Conservation (phyloP, 2,329 filamentous ascomycete species). For the Trichoderma lentiforme region DNA sequence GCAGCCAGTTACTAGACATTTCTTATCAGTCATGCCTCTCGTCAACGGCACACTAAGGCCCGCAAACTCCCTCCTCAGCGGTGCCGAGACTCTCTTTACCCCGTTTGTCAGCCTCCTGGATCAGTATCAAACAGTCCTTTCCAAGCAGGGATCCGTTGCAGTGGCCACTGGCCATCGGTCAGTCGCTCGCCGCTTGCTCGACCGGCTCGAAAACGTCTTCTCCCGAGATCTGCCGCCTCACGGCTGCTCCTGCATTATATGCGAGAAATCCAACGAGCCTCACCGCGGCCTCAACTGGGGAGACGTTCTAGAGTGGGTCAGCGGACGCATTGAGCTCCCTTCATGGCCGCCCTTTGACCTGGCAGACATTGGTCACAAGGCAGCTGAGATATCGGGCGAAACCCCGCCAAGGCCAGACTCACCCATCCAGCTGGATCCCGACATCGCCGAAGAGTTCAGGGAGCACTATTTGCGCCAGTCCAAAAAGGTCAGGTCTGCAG, state of each 20-base stretch:
- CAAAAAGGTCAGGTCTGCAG: conserved; percentile 85
- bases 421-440: conserved; percentile 77
- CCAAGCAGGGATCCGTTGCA: conserved; percentile 82
- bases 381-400: conserved; percentile 60
- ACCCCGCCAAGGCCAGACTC: conserved; percentile 55
- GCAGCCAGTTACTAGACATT: conserved; percentile 66
- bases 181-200: conserved; percentile 83
- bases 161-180: conserved; percentile 95
- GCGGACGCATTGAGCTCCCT: conserved; percentile 80
- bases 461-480: conserved; percentile 91
- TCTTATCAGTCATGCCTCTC: conserved; percentile 63
- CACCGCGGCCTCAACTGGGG: conserved; percentile 85
- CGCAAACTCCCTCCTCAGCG: conserved; percentile 61
- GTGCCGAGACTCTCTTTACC: conserved; percentile 72
- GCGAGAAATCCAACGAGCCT: conserved; percentile 59
- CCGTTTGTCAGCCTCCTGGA: conserved; percentile 81
- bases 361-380: conserved; percentile 57
- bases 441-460: conserved; percentile 88
- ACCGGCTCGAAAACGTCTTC: conserved; percentile 91
- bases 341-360: conserved; percentile 85
- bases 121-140: conserved; percentile 78
- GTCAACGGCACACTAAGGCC: conserved; percentile 53
- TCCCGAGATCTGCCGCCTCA: conserved; percentile 85
- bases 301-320: conserved; percentile 89
- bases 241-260: conserved; percentile 84